These are phyloP conservation scores for Elsinoe perseae DNA, from an alignment of 2,329 filamentous ascomycete genomes.

Conservation along the genomic window DNA sequence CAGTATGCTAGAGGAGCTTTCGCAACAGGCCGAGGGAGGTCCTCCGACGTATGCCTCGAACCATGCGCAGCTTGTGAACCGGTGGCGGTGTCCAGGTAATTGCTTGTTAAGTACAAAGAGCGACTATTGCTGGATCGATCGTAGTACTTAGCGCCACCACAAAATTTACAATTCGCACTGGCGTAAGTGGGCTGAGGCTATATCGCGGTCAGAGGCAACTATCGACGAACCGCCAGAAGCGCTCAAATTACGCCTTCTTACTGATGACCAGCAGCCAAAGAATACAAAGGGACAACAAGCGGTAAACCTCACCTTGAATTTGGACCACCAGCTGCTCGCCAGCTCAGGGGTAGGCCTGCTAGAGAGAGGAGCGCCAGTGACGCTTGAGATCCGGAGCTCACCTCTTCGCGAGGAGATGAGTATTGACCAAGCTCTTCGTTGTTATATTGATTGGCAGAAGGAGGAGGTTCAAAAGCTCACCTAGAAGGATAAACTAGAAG, in stretches of 20 bases:
- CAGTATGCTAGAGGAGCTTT: not conserved
- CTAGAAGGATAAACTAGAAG: not conserved
- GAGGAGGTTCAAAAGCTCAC: not conserved
- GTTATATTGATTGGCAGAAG: conserved; percentile 1
- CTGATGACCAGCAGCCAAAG: not conserved
- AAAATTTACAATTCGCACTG: not conserved
- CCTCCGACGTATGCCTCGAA: not conserved
- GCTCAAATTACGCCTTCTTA: not conserved
- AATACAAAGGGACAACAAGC: not conserved
- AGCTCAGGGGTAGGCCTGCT: not conserved
- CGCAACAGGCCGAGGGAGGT: not conserved
- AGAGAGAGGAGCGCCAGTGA: not conserved
- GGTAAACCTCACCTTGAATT: not conserved
- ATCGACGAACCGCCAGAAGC: not conserved
- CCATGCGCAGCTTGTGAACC: not conserved
- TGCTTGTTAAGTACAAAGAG: not conserved
- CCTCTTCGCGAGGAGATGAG: not conserved
- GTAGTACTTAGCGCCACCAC: not conserved
- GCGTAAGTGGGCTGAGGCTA: not conserved
- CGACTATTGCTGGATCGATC: not conserved
- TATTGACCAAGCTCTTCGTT: not conserved
- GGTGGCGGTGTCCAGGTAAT: not conserved
- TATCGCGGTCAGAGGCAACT: not conserved
- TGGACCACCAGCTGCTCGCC: not conserved
- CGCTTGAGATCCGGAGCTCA: not conserved